These are phyloP conservation scores for Alternaria panax DNA, from an alignment of 2,329 filamentous ascomycete genomes.

Conservation along the genomic window DNA sequence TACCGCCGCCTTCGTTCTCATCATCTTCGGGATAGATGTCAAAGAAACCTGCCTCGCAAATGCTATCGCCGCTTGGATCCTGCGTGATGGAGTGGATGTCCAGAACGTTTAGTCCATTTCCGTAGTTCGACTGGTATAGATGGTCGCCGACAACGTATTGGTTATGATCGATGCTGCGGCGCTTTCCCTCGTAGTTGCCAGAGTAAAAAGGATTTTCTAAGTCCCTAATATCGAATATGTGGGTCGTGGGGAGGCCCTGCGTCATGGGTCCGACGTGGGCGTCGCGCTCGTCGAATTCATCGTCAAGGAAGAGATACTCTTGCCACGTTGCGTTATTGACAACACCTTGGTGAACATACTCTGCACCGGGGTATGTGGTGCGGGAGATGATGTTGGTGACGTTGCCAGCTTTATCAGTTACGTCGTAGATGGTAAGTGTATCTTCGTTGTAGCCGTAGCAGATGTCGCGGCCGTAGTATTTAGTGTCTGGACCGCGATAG, in stretches of 20 bases:
- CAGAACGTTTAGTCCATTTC: conserved; percentile 47
- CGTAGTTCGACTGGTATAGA: conserved; percentile 52
- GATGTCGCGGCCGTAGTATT: conserved; percentile 59
- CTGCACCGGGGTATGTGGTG: conserved; percentile 60
- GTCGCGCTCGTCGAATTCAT: conserved; percentile 44
- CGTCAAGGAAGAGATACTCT: conserved; percentile 41
- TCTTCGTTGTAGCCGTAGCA: conserved; percentile 65
- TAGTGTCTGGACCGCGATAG: conserved; percentile 59
- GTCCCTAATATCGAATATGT: conserved; percentile 45
- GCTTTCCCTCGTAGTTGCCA: conserved; percentile 49
- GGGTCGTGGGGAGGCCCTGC: conserved; percentile 39
- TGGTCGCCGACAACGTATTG: conserved; percentile 52
- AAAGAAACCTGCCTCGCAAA: conserved; percentile 53
- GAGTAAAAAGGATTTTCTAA: conserved; percentile 45
- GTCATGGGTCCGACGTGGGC: conserved; percentile 38
- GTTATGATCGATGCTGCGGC: conserved; percentile 53
- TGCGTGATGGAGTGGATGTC: conserved; percentile 49
- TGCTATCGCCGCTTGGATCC: conserved; percentile 44
- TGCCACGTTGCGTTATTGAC: conserved; percentile 36
- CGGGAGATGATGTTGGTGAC: conserved; percentile 51
- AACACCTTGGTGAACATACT: conserved; percentile 64
- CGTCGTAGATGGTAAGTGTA: conserved; percentile 58
- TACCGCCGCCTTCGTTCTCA: conserved; percentile 42
- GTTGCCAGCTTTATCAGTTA: conserved; percentile 55
- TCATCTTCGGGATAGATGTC: conserved; percentile 54